A percentile compares a stretch with the other conserved stretches of the same genome.
Evolutionary conservation across 371 early-diverging fungal species (phyloP).

Genomic region (Mucor mucedo): DNA sequence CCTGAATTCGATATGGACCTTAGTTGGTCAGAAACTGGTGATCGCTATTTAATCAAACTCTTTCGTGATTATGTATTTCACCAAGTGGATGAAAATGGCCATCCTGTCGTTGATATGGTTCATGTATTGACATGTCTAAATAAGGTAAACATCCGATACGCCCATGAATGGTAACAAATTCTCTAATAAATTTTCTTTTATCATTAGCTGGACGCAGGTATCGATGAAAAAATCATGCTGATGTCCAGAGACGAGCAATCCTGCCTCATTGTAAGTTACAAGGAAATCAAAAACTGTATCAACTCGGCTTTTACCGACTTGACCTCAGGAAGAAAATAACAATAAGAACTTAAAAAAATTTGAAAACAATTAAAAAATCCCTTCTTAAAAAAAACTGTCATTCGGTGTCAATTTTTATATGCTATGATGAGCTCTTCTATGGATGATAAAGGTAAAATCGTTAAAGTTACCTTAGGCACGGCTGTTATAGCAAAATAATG

Average conservation of each 20-base stretch:
- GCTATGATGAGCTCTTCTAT: too few relatives aligned
- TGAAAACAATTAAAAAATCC: constrained; percentile 17
- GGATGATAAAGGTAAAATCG: too few relatives aligned
- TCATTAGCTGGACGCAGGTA: constrained; percentile 83
- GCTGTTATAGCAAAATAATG: too few relatives aligned
- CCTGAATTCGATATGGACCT: constrained; percentile 94
- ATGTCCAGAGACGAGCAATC: constrained; percentile 92
- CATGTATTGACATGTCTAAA: constrained; percentile 93
- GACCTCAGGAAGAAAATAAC: constrained; percentile 45
- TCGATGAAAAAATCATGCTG: constrained; percentile 87
- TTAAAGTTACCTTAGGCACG: too few relatives aligned
- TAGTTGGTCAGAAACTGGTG: constrained; percentile 97
- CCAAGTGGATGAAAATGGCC: constrained; percentile 88
- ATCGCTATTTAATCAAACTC: constrained; percentile 93
- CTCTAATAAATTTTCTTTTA: background rate
- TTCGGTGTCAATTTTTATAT: background rate
- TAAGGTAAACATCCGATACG: constrained; percentile 64
- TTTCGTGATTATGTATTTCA: constrained; percentile 98
- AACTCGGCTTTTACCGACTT: constrained; percentile 78
- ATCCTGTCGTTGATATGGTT: constrained; percentile 88
- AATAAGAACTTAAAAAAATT: constrained; percentile 18
- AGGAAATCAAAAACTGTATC: constrained; percentile 87
- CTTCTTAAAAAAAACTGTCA: background rate
- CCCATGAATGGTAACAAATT: background rate
- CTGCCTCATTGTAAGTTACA: constrained; percentile 87